These are phyloP conservation scores for Ophiostoma tasmaniense DNA, from an alignment of 2,329 filamentous ascomycete genomes.

Conservation along the genomic window DNA sequence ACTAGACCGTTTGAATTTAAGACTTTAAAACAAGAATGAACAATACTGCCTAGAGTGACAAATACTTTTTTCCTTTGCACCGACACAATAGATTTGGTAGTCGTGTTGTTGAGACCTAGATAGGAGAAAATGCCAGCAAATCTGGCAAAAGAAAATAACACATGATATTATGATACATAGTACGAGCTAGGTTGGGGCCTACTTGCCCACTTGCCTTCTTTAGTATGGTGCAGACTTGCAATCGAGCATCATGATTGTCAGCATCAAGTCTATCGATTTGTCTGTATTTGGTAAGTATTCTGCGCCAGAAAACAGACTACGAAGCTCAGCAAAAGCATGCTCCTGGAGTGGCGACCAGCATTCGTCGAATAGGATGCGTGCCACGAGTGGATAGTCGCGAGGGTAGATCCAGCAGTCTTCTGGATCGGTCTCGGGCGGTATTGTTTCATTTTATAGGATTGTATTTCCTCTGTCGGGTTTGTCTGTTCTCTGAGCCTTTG, in stretches of 20 bases:
- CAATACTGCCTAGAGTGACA: neutral
- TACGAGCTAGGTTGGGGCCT: neutral
- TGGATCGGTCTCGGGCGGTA: neutral
- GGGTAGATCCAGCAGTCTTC: neutral
- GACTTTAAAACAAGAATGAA: neutral
- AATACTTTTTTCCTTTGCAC: neutral
- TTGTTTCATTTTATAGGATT: neutral
- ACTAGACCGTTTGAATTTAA: neutral
- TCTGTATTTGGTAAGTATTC: too few species aligned
- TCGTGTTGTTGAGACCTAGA: neutral
- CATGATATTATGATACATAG: neutral
- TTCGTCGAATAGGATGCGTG: neutral
- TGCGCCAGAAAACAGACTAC: too few species aligned
- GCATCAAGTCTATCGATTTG: neutral
- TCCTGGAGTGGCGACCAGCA: neutral
- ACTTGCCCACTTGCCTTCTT: too few species aligned
- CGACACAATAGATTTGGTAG: neutral
- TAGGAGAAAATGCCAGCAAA: neutral
- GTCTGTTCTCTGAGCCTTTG: neutral
- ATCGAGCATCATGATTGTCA: neutral
- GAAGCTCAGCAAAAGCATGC: too few species aligned
- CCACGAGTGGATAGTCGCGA: neutral
- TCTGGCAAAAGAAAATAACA: neutral
- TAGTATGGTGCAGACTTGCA: neutral
- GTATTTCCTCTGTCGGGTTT: neutral